Conservation (phyloP, 2,329 filamentous ascomycete species). For the Botrytis paeoniae region DNA sequence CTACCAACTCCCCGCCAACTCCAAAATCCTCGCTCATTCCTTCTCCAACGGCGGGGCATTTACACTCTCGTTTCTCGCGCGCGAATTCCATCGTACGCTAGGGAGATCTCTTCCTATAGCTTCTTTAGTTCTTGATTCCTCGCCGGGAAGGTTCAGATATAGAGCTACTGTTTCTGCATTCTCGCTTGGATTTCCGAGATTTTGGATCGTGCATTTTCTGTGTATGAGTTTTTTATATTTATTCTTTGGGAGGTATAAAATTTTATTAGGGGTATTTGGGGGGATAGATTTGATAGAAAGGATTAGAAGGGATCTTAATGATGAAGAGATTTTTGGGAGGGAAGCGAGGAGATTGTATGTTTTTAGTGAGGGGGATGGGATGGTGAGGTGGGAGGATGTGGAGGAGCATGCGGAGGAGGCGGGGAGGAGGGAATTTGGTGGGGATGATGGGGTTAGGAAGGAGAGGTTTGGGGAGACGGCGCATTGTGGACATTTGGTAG, state of each 20-base stretch:
- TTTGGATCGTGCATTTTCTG: neutral
- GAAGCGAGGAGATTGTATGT: neutral
- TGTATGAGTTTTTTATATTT: neutral
- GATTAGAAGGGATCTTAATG: neutral
- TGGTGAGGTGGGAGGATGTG: neutral
- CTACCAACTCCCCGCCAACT: neutral
- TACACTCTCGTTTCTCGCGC: neutral
- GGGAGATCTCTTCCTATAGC: neutral
- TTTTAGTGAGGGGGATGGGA: neutral
- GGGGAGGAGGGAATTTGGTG: neutral
- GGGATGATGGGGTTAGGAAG: neutral
- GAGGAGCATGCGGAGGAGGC: neutral
- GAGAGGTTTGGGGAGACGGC: neutral
- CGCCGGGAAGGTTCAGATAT: neutral
- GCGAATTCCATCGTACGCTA: neutral
- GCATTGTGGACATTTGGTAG: neutral
- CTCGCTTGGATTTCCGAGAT: neutral
- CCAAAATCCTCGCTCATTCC: slow-evolving; percentile 43
- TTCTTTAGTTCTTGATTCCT: neutral
- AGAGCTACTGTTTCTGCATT: neutral
- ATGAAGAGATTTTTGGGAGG: neutral
- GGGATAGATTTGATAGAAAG: neutral
- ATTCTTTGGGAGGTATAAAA: neutral
- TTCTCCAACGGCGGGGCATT: slow-evolving; percentile 47
- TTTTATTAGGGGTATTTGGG: neutral